Conservation (phyloP, 2,329 filamentous ascomycete species). For the Pyrenochaeta sp. region DNA sequence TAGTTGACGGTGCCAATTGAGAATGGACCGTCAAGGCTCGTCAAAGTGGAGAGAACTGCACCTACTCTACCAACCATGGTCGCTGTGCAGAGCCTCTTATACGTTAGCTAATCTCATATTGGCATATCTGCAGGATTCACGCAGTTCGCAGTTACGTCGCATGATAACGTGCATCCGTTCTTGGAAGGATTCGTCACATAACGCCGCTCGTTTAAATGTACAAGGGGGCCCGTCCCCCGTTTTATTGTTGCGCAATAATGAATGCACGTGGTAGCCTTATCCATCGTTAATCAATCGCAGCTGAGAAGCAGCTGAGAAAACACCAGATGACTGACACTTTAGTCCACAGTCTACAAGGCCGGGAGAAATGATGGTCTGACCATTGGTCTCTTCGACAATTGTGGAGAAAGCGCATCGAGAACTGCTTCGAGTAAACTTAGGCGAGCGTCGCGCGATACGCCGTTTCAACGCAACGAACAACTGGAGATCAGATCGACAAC, state of each 20-base stretch:
- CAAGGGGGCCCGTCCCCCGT: background rate
- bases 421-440: background rate
- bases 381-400: background rate
- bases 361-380: background rate
- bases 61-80: background rate
- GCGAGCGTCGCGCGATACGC: background rate
- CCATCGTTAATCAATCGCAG: background rate
- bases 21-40: background rate
- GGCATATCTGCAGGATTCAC: background rate
- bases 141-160: background rate
- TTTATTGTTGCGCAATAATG: background rate
- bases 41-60: background rate
- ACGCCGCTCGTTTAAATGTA: background rate
- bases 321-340: background rate
- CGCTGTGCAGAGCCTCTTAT: background rate
- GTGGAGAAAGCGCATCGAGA: background rate
- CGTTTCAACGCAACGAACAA: background rate
- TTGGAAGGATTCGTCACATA: background rate
- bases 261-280: background rate
- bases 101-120: background rate
- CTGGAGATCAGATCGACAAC: background rate
- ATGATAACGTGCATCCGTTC: background rate
- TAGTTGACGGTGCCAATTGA: background rate
- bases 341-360: background rate
- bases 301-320: background rate